Conservation (phyloP, 75 land plant genomes). For the Sequoia sempervirens region DNA sequence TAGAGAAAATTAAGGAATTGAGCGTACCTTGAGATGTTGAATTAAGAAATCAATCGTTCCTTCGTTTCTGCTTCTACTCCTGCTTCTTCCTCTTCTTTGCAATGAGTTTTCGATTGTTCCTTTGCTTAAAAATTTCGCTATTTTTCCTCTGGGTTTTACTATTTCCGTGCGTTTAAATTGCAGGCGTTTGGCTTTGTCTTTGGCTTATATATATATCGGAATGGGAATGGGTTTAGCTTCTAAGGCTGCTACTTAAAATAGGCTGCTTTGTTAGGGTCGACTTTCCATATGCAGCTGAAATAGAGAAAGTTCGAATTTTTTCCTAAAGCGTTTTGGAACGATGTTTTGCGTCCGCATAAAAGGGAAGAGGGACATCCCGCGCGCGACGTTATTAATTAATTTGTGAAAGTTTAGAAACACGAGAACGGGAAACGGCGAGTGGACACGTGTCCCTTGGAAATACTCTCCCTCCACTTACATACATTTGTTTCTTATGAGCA, state of each 20-base stretch:
- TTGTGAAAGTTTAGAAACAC: too few relatives aligned
- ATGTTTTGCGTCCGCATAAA: background rate
- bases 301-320: background rate
- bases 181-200: background rate
- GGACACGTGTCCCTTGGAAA: too few relatives aligned
- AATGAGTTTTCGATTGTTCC: background rate
- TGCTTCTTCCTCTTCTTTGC: background rate
- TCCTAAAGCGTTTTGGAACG: background rate
- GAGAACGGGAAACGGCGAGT: too few relatives aligned
- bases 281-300: background rate
- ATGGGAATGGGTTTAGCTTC: background rate
- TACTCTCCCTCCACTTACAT: too few relatives aligned
- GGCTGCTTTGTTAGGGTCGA: background rate
- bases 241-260: background rate
- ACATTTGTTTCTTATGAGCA: too few relatives aligned
- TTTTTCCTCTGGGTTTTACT: background rate
- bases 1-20: background rate
- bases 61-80: background rate
- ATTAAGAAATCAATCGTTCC: background rate
- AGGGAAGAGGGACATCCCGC: background rate
- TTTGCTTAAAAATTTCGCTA: background rate
- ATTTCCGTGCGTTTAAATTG: background rate
- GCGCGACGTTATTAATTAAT: background rate
- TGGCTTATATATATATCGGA: too few relatives aligned
- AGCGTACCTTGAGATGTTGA: background rate